Percentiles rank a stretch among this genome's conserved stretches.
Evolutionary conservation across 2,329 filamentous ascomycete species (phyloP).

Genomic region (Fusarium compactum): DNA sequence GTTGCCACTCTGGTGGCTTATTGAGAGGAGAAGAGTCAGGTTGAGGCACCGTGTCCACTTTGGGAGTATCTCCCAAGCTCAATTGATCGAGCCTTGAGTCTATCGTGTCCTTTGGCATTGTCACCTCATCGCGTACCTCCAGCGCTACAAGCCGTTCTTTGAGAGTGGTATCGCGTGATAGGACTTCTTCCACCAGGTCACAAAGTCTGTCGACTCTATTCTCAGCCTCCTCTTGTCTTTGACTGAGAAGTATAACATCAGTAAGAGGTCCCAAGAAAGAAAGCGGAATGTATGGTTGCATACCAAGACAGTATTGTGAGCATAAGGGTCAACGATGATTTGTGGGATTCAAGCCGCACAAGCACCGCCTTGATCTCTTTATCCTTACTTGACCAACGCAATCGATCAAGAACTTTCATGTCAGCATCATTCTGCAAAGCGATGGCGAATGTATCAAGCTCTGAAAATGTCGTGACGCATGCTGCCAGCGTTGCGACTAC

Average conservation of each 20-base stretch:
- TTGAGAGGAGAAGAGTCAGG: not conserved
- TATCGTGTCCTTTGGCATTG: not conserved
- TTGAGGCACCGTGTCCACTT: not conserved
- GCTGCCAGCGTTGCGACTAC: constrained; percentile 19
- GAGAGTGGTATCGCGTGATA: not conserved
- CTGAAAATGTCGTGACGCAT: constrained; percentile 14
- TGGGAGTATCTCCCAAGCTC: not conserved
- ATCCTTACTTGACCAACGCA: constrained; percentile 14
- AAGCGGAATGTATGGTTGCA: not conserved
- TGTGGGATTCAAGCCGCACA: constrained; percentile 21
- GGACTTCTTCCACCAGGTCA: constrained; percentile 4
- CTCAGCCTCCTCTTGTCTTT: constrained; percentile 19
- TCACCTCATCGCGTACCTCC: not conserved
- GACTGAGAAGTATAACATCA: not conserved
- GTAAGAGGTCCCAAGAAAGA: not conserved
- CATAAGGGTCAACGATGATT: constrained; percentile 17
- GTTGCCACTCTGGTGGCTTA: constrained; percentile 1
- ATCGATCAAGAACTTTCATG: not conserved
- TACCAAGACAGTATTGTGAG: constrained; percentile 19
- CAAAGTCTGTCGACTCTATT: constrained; percentile 17
- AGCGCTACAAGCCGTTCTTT: constrained; percentile 3
- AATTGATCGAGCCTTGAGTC: not conserved
- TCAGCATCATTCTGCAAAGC: not conserved
- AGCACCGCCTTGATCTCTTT: constrained; percentile 14
- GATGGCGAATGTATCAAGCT: not conserved